Percentiles rank a stretch among this genome's conserved stretches.
phyloP scores from a whole-genome alignment of 768 basidiomycete genomes.

The Cubamyces sp. region DNA sequence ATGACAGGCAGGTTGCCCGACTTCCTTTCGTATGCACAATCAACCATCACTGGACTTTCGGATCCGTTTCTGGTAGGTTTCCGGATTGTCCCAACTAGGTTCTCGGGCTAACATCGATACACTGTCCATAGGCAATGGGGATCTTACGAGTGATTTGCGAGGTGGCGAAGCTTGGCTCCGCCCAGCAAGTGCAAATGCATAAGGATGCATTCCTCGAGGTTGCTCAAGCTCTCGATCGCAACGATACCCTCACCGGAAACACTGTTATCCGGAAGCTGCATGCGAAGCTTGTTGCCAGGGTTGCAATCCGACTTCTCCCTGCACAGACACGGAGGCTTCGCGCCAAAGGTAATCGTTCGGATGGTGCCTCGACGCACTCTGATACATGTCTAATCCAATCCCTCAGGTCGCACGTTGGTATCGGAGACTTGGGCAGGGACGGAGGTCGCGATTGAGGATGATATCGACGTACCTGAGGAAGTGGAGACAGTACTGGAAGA shows the following conservation, averaged over 20 bases:
- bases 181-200: constrained; percentile 52
- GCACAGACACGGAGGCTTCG: constrained; percentile 41
- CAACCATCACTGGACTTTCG: constrained; percentile 41
- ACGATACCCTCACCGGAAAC: constrained; percentile 50
- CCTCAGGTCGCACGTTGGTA: constrained; percentile 30
- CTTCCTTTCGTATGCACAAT: constrained; percentile 56
- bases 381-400: background rate
- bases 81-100: constrained; percentile 3
- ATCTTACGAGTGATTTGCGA: constrained; percentile 71
- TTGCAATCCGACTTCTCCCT: constrained; percentile 66
- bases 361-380: background rate
- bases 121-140: constrained; percentile 59
- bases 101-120: background rate
- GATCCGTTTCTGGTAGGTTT: constrained; percentile 57
- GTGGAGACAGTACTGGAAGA: constrained; percentile 76
- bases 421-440: background rate
- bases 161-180: constrained; percentile 64
- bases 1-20: constrained; percentile 48
- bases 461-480: constrained; percentile 74
- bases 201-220: constrained; percentile 51
- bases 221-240: constrained; percentile 45
- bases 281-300: constrained; percentile 68
- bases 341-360: constrained; percentile 44
- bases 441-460: constrained; percentile 32
- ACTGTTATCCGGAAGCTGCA: constrained; percentile 71